These are phyloP conservation scores for Cyberlindnera americana DNA, from an alignment of 805 yeast genomes.

Conservation along the genomic window DNA sequence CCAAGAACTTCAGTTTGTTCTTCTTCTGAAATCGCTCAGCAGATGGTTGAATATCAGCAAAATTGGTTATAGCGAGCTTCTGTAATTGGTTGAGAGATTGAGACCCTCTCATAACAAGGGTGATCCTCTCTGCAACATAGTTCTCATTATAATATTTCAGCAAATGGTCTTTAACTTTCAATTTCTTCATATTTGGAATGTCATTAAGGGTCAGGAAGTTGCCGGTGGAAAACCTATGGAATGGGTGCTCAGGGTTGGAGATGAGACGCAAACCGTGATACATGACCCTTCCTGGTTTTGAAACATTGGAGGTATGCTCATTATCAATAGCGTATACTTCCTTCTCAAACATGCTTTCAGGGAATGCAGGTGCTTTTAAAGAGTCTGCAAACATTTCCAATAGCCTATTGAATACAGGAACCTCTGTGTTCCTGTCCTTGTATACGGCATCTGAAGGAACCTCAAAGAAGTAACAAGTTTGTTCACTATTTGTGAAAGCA, in stretches of 20 bases:
- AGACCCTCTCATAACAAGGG: conserved; percentile 61
- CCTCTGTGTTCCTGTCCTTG: conserved; percentile 15
- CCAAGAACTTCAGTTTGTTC: conserved; percentile 9
- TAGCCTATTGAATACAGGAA: conserved; percentile 42
- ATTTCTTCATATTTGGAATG: conserved; percentile 30
- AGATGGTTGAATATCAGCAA: conserved; percentile 32
- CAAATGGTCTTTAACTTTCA: conserved; percentile 36
- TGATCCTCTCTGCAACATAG: conserved; percentile 47
- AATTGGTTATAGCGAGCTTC: conserved; percentile 45
- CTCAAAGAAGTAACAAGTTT: conserved; percentile 61
- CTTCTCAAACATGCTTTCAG: conserved; percentile 35
- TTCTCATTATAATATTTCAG: conserved; percentile 36
- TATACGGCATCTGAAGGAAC: conserved; percentile 42
- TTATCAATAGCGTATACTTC: conserved; percentile 63
- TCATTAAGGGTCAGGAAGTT: conserved; percentile 45
- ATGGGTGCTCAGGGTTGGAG: conserved; percentile 46
- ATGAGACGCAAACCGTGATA: conserved; percentile 58
- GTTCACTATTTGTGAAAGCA: conserved; percentile 68
- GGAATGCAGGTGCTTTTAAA: conserved; percentile 50
- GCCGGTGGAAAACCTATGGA: conserved; percentile 66
- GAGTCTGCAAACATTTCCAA: conserved; percentile 48
- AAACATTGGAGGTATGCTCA: conserved; percentile 58
- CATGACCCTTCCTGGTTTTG: conserved; percentile 41
- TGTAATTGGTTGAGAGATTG: conserved; percentile 57
- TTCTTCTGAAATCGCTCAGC: conserved; percentile 8